Evolutionary conservation across 768 basidiomycete species (phyloP).

Genomic region (Dendrothele bispora): DNA sequence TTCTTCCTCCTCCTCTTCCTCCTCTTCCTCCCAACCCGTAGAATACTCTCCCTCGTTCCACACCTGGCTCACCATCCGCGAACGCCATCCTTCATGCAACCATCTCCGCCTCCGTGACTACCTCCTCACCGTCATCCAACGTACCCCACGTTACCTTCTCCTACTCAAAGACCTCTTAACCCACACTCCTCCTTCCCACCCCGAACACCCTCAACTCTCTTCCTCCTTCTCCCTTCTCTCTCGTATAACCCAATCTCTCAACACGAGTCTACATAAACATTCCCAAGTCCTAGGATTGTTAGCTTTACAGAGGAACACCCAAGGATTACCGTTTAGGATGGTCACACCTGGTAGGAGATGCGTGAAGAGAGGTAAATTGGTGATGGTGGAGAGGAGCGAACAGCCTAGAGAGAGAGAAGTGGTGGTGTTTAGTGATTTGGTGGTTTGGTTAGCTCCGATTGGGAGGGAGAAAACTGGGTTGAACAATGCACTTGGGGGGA

Average conservation of each 20-base stretch:
- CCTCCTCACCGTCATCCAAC: conserved; percentile 84
- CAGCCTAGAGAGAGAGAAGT: conserved; percentile 64
- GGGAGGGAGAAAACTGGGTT: too few species aligned
- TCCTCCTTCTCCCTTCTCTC: conserved; percentile 66
- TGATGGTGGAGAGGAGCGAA: conserved; percentile 55
- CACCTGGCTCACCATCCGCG: background rate
- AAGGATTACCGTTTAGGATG: conserved; percentile 75
- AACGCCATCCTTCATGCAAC: conserved; percentile 50
- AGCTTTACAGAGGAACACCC: conserved; percentile 75
- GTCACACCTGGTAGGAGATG: conserved; percentile 80
- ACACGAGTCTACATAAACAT: conserved; percentile 78
- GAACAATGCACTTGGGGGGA: too few species aligned
- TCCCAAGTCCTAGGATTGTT: conserved; percentile 74
- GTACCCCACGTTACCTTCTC: conserved; percentile 84
- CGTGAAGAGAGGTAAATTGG: conserved; percentile 63
- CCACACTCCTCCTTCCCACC: conserved; percentile 63
- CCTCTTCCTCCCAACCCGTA: background rate
- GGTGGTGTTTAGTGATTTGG: conserved; percentile 78
- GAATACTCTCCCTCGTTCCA: background rate
- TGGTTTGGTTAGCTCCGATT: conserved; percentile 84
- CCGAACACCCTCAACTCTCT: conserved; percentile 64
- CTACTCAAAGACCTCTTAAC: conserved; percentile 78
- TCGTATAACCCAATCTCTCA: conserved; percentile 77
- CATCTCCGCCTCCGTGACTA: conserved; percentile 81
- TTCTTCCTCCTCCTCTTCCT: conserved; percentile 1